Percentiles rank a stretch among this genome's conserved stretches.
Evolutionary conservation across 2,329 filamentous ascomycete species (phyloP).

Genomic region (Zasmidium citrigriseum): DNA sequence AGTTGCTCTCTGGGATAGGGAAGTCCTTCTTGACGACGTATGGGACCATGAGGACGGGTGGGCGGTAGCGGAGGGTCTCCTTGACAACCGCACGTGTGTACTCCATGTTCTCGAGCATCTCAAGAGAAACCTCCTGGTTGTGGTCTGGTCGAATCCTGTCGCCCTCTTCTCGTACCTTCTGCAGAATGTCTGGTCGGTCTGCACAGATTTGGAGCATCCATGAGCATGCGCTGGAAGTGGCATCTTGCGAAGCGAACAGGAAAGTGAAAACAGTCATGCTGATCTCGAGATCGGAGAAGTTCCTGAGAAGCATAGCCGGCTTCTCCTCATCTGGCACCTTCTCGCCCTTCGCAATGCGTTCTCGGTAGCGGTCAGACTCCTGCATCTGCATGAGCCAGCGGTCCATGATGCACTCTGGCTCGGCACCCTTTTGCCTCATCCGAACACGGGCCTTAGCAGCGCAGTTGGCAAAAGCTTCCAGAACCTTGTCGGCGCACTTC

Average conservation of each 20-base stretch:
- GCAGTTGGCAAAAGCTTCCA: slow-evolving; percentile 86
- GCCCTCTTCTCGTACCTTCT: slow-evolving; percentile 82
- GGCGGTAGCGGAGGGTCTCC: slow-evolving; percentile 88
- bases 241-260: slow-evolving; percentile 84
- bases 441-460: slow-evolving; percentile 85
- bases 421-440: slow-evolving; percentile 78
- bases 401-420: slow-evolving; percentile 91
- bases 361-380: slow-evolving; percentile 77
- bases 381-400: slow-evolving; percentile 89
- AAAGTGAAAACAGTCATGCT: slow-evolving; percentile 76
- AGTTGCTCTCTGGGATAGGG: slow-evolving; percentile 74
- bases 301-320: slow-evolving; percentile 80
- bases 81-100: slow-evolving; percentile 92
- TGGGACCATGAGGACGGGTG: slow-evolving; percentile 95
- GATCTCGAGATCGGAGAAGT: slow-evolving; percentile 90
- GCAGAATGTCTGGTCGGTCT: slow-evolving; percentile 87
- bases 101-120: slow-evolving; percentile 81
- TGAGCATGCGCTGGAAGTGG: slow-evolving; percentile 87
- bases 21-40: slow-evolving; percentile 95
- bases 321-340: slow-evolving; percentile 71
- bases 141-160: slow-evolving; percentile 29
- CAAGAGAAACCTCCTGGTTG: slow-evolving; percentile 62
- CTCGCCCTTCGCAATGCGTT: slow-evolving; percentile 73
- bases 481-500: slow-evolving; percentile 89
- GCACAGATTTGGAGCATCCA: slow-evolving; percentile 96